Evolutionary conservation across 805 yeast species (phyloP), one percentile per base, ranked within the genome.

Genomic region (Candida golubevii): DNA sequence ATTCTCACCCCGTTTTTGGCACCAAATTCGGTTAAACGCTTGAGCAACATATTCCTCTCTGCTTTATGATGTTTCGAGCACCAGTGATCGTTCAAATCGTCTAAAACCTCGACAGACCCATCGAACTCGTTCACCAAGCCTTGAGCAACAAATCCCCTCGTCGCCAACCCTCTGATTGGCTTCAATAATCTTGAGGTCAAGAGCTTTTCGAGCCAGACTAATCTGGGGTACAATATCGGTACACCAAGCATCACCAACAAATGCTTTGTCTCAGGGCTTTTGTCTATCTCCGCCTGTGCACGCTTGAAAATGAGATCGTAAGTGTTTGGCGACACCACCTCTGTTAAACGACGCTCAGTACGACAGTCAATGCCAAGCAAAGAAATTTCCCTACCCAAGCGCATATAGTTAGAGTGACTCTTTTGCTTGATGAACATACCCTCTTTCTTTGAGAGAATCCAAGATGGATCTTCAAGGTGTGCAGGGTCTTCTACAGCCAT

Each of bases 61-160:
- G 65, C 64, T 62, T 91, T 93, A 67, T 91, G 99, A 61, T 83
- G 78, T 47, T 75, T 75, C 4, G 96, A 83, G 62, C 97, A 89
- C 99, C 99, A 91, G 67, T 91, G 98, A 61, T 91, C 99, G 59
- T 89, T 83, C 63, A 93, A 72, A 62, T 91, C 98, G 60, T 93
- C 98, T 53, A 93, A 74, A 12, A 91, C 79, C 65, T 91, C 98
- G 6, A 91, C 82, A 34, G 85, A 80, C 1, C 97, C 97, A 60
- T 90, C 97, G 58, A 90, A 91, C 54, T 87, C 93, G 59, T 93
- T 91, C 26, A 88, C 88, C 30, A 91, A 65, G 0, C 96, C 95
- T 47, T 75, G 74, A 39, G 81, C 77, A 34, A 85, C 64, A 26
- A 64, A 42, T 2, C 89, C 88, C 45, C 74, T 76, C 44, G 77